Conservation (phyloP, 306 rosid genomes). For the Cicer bijugum region DNA sequence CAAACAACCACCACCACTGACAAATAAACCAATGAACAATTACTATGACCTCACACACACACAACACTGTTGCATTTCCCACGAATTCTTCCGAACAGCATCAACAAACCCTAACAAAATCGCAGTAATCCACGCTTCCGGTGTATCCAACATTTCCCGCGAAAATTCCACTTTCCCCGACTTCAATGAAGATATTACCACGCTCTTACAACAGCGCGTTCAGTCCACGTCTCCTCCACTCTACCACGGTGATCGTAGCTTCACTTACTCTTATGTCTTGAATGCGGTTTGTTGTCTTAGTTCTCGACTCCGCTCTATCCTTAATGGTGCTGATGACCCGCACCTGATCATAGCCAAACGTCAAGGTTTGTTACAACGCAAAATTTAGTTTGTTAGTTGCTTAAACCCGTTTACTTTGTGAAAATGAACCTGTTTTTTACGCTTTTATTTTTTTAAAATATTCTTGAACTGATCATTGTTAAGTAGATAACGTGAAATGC, state of each 20-base stretch:
- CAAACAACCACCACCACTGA: neutral
- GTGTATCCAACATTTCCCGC: slow-evolving; percentile 49
- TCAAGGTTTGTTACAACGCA: slow-evolving; percentile 47
- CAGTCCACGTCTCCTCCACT: slow-evolving; percentile 52
- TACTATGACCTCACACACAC: slow-evolving; percentile 14
- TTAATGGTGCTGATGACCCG: slow-evolving; percentile 54
- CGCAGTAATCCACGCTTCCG: slow-evolving; percentile 75
- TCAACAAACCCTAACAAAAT: slow-evolving; percentile 60
- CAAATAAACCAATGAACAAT: slow-evolving; percentile 33
- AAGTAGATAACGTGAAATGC: too few relatives aligned
- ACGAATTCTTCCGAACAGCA: slow-evolving; percentile 62
- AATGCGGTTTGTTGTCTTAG: slow-evolving; percentile 66
- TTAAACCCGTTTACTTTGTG: too few relatives aligned
- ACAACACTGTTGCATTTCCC: slow-evolving; percentile 71
- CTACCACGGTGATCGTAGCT: slow-evolving; percentile 60
- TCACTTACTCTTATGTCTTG: slow-evolving; percentile 66
- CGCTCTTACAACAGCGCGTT: slow-evolving; percentile 45
- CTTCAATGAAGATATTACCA: slow-evolving; percentile 21
- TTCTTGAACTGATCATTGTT: too few relatives aligned
- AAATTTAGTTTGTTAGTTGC: neutral
- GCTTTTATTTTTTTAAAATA: too few relatives aligned
- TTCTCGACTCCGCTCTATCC: slow-evolving; percentile 62
- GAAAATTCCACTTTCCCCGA: slow-evolving; percentile 19
- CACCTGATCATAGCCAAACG: slow-evolving; percentile 46
- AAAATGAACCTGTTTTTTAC: too few relatives aligned